Evolutionary conservation across 2,329 filamentous ascomycete genomes (phyloP).

Genomic region (Thielaviopsis populi): DNA sequence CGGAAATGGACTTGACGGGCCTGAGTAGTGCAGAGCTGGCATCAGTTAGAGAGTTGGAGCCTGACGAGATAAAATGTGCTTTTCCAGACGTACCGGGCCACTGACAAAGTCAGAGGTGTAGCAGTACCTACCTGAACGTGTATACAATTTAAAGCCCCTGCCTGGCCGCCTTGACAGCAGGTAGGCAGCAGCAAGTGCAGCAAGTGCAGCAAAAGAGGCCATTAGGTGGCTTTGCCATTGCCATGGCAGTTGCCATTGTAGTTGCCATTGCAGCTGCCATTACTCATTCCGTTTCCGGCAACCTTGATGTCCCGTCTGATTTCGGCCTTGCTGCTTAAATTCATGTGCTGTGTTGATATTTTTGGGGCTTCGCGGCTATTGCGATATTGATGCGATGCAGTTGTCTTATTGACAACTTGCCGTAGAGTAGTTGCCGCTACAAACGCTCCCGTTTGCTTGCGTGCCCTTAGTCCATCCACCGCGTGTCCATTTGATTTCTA

Average conservation of each 20-base stretch:
- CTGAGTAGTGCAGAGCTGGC: background rate
- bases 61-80: background rate
- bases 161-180: background rate
- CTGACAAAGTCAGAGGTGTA: too few relatives aligned
- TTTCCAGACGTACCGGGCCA: background rate
- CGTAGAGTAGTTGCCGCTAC: background rate
- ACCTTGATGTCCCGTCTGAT: background rate
- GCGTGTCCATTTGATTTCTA: background rate
- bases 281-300: background rate
- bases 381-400: background rate
- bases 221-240: too few relatives aligned
- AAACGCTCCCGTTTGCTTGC: background rate
- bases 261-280: too few relatives aligned
- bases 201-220: too few relatives aligned
- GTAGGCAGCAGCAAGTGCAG: too few relatives aligned
- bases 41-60: background rate
- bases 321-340: background rate
- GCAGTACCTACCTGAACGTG: too few relatives aligned
- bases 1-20: background rate
- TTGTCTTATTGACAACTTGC: background rate
- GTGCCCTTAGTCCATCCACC: background rate
- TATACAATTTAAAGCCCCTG: background rate
- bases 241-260: too few relatives aligned
- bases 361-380: background rate
- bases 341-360: background rate